Evolutionary conservation across 495 filamentous ascomycete genomes (phyloP).

Genomic region (Trichoderma parareesei): DNA sequence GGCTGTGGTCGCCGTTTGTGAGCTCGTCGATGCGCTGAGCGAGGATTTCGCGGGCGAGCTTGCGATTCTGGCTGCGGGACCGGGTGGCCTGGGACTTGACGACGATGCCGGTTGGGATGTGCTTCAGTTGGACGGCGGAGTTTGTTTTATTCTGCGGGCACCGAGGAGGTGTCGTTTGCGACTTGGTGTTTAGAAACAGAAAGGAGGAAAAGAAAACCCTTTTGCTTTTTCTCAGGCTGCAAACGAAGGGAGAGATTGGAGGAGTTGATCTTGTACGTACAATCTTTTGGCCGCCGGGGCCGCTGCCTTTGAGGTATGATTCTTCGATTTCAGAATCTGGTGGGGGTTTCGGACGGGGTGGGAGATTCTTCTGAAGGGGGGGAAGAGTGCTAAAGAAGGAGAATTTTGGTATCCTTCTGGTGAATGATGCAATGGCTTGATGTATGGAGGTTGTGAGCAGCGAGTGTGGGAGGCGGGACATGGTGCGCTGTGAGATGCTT

Average conservation of each 20-base stretch:
- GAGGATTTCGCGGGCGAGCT: constrained; percentile 69
- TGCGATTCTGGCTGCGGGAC: constrained; percentile 80
- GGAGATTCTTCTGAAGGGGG: constrained; percentile 39
- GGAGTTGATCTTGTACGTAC: constrained; percentile 24
- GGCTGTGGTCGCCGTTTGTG: constrained; percentile 39
- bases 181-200: too few relatives aligned
- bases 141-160: constrained; percentile 79
- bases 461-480: background rate
- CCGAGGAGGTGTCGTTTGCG: background rate
- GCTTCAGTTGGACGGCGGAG: constrained; percentile 88
- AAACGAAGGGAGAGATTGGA: constrained; percentile 18
- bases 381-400: constrained; percentile 13
- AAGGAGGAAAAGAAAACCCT: background rate
- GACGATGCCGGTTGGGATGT: constrained; percentile 80
- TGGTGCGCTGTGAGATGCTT: background rate
- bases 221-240: too few relatives aligned
- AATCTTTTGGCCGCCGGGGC: constrained; percentile 95
- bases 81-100: constrained; percentile 89
- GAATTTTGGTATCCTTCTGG: background rate
- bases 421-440: background rate
- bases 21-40: constrained; percentile 68
- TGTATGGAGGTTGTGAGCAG: background rate
- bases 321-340: constrained; percentile 72
- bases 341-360: constrained; percentile 62
- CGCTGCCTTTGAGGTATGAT: constrained; percentile 81